Percentiles rank a stretch among this genome's conserved stretches.
Conservation (phyloP, 768 basidiomycete species). For the Suillus paluster region DNA sequence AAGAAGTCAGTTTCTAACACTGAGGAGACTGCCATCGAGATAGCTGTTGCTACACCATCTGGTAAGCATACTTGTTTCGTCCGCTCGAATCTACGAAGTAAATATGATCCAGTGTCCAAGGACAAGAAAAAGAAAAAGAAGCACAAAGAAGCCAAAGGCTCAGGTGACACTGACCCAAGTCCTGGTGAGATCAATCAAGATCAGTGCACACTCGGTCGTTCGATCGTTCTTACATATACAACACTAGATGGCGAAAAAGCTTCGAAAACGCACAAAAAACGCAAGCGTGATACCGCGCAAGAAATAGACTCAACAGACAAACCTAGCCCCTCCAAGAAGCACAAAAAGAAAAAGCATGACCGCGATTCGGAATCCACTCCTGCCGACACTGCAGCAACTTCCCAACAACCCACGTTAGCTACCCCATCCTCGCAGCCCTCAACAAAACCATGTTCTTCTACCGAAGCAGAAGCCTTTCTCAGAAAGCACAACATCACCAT, state of each 20-base stretch:
- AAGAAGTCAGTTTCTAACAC: slow-evolving; percentile 8
- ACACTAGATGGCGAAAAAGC: slow-evolving; percentile 12
- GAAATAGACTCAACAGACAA: slow-evolving; percentile 11
- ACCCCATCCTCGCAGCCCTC: slow-evolving; percentile 14
- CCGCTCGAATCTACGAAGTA: neutral
- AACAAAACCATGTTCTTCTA: slow-evolving; percentile 34
- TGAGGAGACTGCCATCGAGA: neutral
- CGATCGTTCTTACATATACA: neutral
- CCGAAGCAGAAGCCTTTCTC: slow-evolving; percentile 68
- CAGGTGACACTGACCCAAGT: neutral
- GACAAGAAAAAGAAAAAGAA: slow-evolving; percentile 24
- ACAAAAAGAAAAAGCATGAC: slow-evolving; percentile 32
- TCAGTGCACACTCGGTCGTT: neutral
- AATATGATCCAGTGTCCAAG: slow-evolving; percentile 7
- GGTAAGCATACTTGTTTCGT: neutral
- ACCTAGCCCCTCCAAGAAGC: slow-evolving; percentile 23
- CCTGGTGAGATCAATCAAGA: neutral
- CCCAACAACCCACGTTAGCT: slow-evolving; percentile 18
- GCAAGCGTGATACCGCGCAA: slow-evolving; percentile 20
- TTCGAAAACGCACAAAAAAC: slow-evolving; percentile 23
- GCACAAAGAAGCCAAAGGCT: neutral
- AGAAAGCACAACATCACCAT: slow-evolving; percentile 76
- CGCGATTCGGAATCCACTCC: slow-evolving; percentile 10
- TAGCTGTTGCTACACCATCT: slow-evolving; percentile 1
- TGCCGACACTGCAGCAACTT: slow-evolving; percentile 21